These are phyloP conservation scores for Apocynum venetum DNA, from an alignment of 257 asterid species.

Conservation along the genomic window DNA sequence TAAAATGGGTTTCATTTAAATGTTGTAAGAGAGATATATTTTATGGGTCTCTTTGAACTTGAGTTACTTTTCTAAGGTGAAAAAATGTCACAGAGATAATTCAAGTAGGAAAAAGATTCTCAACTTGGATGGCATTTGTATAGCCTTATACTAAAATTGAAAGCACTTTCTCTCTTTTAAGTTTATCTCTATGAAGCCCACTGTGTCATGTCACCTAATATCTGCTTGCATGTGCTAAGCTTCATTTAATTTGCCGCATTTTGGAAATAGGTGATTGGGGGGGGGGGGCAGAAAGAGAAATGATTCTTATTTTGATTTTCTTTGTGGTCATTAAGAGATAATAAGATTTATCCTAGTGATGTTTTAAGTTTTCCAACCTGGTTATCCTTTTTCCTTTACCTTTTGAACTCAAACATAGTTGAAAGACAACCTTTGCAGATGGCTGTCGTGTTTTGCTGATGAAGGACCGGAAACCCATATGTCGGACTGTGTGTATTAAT, in stretches of 20 bases:
- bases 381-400: background rate
- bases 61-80: too few relatives aligned
- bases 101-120: too few relatives aligned
- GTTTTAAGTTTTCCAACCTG: background rate
- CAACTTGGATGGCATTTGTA: too few relatives aligned
- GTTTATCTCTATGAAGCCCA: background rate
- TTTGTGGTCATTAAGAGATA: background rate
- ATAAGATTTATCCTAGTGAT: background rate
- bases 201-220: background rate
- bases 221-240: background rate
- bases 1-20: too few relatives aligned
- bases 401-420: background rate
- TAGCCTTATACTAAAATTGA: background rate
- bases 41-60: too few relatives aligned
- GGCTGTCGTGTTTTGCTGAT: constrained; percentile 32
- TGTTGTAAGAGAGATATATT: too few relatives aligned
- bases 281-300: too few relatives aligned
- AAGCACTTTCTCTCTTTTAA: background rate
- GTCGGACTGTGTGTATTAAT: constrained; percentile 39
- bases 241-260: too few relatives aligned
- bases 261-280: background rate
- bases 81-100: too few relatives aligned
- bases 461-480: constrained; percentile 45
- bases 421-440: constrained; percentile 34
- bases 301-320: background rate